Conservation (phyloP, 768 basidiomycete species). For the Boletus tomentosulus region DNA sequence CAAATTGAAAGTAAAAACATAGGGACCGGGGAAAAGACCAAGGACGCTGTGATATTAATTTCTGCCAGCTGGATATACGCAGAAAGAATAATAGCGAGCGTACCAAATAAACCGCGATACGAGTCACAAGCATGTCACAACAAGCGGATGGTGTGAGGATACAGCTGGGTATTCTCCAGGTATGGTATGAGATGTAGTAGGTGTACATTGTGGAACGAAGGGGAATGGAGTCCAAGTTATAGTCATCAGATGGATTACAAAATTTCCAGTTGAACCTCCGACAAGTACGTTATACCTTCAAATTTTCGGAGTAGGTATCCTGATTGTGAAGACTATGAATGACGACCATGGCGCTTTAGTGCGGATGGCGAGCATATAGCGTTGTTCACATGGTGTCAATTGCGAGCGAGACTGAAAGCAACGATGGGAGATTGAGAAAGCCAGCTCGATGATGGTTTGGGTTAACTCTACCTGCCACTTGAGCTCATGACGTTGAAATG, state of each 20-base stretch:
- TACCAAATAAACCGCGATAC: background rate
- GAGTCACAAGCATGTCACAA: background rate
- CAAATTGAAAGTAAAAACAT: background rate
- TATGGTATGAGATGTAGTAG: background rate
- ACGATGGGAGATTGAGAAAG: background rate
- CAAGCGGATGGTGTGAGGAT: background rate
- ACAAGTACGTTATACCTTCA: background rate
- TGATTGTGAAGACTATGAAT: background rate
- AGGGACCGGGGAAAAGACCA: background rate
- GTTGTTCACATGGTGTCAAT: background rate
- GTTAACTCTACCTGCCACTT: background rate
- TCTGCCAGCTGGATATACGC: background rate
- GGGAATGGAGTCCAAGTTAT: background rate
- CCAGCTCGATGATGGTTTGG: background rate
- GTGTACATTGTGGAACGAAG: background rate
- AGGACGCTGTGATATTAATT: background rate
- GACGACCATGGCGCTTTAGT: background rate
- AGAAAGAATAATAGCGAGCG: background rate
- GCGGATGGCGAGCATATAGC: background rate
- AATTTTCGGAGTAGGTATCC: background rate
- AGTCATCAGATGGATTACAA: background rate
- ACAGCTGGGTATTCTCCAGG: background rate
- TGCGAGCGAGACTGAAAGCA: background rate
- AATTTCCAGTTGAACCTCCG: background rate
- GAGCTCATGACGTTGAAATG: conserved; percentile 14